A percentile compares a stretch with the other conserved stretches of the same genome.
Evolutionary conservation across 2,329 filamentous ascomycete genomes (phyloP).

Genomic region (Geosmithia putterillii): DNA sequence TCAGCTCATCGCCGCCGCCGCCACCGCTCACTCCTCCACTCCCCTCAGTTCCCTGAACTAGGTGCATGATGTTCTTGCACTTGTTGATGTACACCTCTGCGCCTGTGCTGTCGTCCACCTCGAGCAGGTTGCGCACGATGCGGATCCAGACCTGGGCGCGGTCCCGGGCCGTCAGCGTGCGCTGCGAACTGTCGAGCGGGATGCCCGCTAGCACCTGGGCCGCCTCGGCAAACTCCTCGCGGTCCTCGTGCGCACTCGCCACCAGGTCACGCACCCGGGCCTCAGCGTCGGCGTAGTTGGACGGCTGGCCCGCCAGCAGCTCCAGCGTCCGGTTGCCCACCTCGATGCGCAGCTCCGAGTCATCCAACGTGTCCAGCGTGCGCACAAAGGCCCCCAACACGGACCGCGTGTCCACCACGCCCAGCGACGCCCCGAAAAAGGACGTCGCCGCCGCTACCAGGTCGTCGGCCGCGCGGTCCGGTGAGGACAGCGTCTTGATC

Average conservation of each 20-base stretch:
- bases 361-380: slow-evolving; percentile 47
- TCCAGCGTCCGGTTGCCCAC: slow-evolving; percentile 64
- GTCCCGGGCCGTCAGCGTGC: slow-evolving; percentile 68
- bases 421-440: slow-evolving; percentile 56
- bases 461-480: slow-evolving; percentile 33
- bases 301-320: slow-evolving; percentile 48
- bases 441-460: slow-evolving; percentile 56
- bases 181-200: slow-evolving; percentile 79
- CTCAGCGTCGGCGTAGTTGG: slow-evolving; percentile 72
- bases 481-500: slow-evolving; percentile 26
- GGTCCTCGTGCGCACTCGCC: slow-evolving; percentile 69
- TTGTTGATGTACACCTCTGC: slow-evolving; percentile 88
- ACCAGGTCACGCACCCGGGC: slow-evolving; percentile 68
- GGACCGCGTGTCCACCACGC: slow-evolving; percentile 63
- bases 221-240: slow-evolving; percentile 69
- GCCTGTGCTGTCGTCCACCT: slow-evolving; percentile 78
- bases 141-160: slow-evolving; percentile 83
- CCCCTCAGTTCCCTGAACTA: too few species aligned
- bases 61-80: slow-evolving; percentile 84
- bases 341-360: slow-evolving; percentile 54
- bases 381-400: slow-evolving; percentile 56
- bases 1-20: slow-evolving; percentile 63
- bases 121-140: slow-evolving; percentile 86
- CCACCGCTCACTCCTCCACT: too few species aligned
- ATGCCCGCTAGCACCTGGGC: slow-evolving; percentile 73